Evolutionary conservation across 306 rosid species (phyloP), one percentile per base, ranked within the genome.

Genomic region (Dalbergia cochinchinensis): DNA sequence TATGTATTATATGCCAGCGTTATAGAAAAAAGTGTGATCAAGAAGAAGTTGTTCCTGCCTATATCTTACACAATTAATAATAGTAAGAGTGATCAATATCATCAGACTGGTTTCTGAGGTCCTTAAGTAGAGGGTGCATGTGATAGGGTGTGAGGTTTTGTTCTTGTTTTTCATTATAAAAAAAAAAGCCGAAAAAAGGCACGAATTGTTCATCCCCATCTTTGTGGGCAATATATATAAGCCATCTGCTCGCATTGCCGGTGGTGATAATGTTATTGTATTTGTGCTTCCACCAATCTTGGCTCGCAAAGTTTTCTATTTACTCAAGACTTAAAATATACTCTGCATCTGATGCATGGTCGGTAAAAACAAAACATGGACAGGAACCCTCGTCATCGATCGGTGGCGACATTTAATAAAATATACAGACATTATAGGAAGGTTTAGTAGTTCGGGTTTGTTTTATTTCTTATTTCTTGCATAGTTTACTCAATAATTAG

Each of bases 311-410:
- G 31, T 26, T 57, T 69, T 78, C 59, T 69, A 69, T 78, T 44
- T 60, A 42, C 62, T 31, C 11, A 14, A 65, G 8, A n/a, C 59
- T 22, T 53, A 58, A 44, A 26, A 26, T 26, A 26, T 26, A 69
- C 69, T 77, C 26, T 51, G 59, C 69, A 18, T 55, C 37, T 26
- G 31, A 26, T 26, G 31, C 31, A 0, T 11, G 69, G 82, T 69
- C 68, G 76, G 82, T 69, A n/a, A 19, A 78, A 58, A 20, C 53
- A 68, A 44, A 66, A 67, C 74, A 78, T n/a, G 19, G 45, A 55
- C 48, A 20, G 34, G 37, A 67, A 19, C 81, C 65, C 42, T 51
- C 35, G 68, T 69, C 69, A 69, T 26, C 31, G 31, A 78, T 31
- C 20, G 7, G 11, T 65, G 50, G 72, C 41, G 16, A 33, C 33